Conservation (phyloP, 495 filamentous ascomycete genomes). For the Xylaria cubensis region DNA sequence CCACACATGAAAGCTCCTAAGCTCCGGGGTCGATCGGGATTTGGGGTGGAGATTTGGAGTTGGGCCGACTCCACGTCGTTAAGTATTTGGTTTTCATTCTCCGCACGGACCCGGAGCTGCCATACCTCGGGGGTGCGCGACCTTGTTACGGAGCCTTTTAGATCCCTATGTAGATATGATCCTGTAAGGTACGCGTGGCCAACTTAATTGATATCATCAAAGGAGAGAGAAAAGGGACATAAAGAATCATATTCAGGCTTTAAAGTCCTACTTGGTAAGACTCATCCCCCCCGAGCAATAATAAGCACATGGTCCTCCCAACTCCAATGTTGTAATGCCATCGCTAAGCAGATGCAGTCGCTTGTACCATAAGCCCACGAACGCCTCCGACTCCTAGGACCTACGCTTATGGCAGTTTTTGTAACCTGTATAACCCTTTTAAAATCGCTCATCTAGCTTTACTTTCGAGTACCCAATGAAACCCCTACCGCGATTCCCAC, state of each 20-base stretch:
- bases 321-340: slow-evolving; percentile 4
- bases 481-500: slow-evolving; percentile 19
- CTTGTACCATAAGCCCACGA: not conserved
- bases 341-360: not conserved
- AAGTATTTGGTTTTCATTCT: not conserved
- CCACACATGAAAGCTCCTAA: slow-evolving; percentile 3
- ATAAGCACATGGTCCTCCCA: not conserved
- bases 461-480: not conserved
- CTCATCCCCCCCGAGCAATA: not conserved
- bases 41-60: slow-evolving; percentile 1
- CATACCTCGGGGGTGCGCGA: not conserved
- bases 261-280: not conserved
- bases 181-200: not conserved
- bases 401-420: not conserved
- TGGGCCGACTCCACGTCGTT: not conserved
- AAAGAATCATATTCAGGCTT: not conserved
- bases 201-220: not conserved
- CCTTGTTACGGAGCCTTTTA: not conserved
- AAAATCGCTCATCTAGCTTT: not conserved
- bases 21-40: slow-evolving; percentile 17
- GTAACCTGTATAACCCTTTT: too few species aligned
- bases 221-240: not conserved
- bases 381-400: slow-evolving; percentile 1
- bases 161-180: not conserved
- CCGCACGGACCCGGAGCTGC: slow-evolving; percentile 10